phyloP scores from a whole-genome alignment of 225 moss, liverwort and hornwort species.

The Sphagnum tenellum region DNA sequence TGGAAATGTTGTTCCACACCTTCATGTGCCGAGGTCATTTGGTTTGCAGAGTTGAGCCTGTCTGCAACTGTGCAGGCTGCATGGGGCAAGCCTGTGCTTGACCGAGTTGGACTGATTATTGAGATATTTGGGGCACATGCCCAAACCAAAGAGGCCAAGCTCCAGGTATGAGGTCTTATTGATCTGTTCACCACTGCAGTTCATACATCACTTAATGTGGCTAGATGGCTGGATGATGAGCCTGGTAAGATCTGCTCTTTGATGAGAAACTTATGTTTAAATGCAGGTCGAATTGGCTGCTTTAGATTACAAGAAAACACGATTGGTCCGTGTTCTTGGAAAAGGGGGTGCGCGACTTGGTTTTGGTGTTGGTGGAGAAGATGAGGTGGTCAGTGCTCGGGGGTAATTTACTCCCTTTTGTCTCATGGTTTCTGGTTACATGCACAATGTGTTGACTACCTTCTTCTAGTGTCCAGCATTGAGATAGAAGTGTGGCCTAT shows the following conservation, averaged over 20 bases:
- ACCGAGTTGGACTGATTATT: constrained; percentile 82
- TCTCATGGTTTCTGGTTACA: neutral
- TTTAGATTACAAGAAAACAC: constrained; percentile 64
- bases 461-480: neutral
- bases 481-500: neutral
- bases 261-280: too few relatives aligned
- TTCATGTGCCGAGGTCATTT: neutral
- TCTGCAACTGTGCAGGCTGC: constrained; percentile 42
- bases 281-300: constrained; percentile 78
- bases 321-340: constrained; percentile 70
- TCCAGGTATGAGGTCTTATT: constrained; percentile 41
- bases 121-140: constrained; percentile 93
- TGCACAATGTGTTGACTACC: neutral
- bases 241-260: neutral
- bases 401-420: constrained; percentile 37
- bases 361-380: constrained; percentile 68
- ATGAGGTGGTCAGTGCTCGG: constrained; percentile 93
- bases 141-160: constrained; percentile 72
- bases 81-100: constrained; percentile 77
- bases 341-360: constrained; percentile 71
- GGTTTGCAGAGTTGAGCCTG: neutral
- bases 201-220: too few relatives aligned
- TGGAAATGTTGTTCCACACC: too few relatives aligned
- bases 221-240: too few relatives aligned
- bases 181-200: too few relatives aligned